phyloP scores from a whole-genome alignment of 2,329 filamentous ascomycete genomes.

The Acrocalymma vagum region DNA sequence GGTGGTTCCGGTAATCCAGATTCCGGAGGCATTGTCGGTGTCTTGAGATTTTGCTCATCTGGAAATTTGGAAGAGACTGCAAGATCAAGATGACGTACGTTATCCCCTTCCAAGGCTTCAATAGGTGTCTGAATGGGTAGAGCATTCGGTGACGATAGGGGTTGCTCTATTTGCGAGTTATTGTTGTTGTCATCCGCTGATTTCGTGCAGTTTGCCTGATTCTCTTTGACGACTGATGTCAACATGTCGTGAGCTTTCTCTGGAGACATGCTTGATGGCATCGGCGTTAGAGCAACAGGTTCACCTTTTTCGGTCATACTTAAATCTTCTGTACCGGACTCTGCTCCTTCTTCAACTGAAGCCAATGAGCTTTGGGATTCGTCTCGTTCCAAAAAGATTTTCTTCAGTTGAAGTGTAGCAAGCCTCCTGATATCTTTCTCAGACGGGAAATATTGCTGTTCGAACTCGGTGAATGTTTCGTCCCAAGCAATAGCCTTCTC shows the following conservation, averaged over 20 bases:
- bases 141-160: slow-evolving; percentile 15
- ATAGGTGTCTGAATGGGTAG: slow-evolving; percentile 38
- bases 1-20: too few relatives aligned
- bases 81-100: slow-evolving; percentile 69
- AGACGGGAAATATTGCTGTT: slow-evolving; percentile 88
- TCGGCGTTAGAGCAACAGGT: slow-evolving; percentile 36
- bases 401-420: slow-evolving; percentile 90
- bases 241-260: slow-evolving; percentile 72
- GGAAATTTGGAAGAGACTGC: slow-evolving; percentile 57
- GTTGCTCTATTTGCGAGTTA: slow-evolving; percentile 12
- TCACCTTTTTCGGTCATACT: slow-evolving; percentile 41
- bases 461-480: slow-evolving; percentile 86
- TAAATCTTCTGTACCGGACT: slow-evolving; percentile 48
- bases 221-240: slow-evolving; percentile 71
- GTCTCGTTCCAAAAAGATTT: slow-evolving; percentile 88
- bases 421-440: slow-evolving; percentile 96
- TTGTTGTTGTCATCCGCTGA: slow-evolving; percentile 12
- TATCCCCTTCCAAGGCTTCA: slow-evolving; percentile 57
- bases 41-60: slow-evolving; percentile 35
- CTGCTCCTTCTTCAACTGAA: slow-evolving; percentile 72
- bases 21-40: slow-evolving; percentile 34
- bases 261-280: slow-evolving; percentile 57
- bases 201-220: slow-evolving; percentile 50
- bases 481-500: slow-evolving; percentile 97
- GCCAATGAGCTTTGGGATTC: slow-evolving; percentile 80